Conservation (phyloP, 345 rosid genomes). For the Brassica napus region Da-Ae NC_063444.1:42501-43000, state of each 20-base stretch:
- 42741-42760: conserved; percentile 88
- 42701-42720: not conserved
- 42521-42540: conserved; percentile 86
- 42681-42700: not conserved
- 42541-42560: conserved; percentile 96
- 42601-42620: conserved; percentile 74
- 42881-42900: conserved; percentile 85
- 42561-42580: conserved; percentile 83
- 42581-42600: conserved; percentile 81
- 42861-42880: conserved; percentile 98
- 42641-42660: conserved; percentile 77
- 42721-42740: not conserved
- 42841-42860: conserved; percentile 84
- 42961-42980: conserved; percentile 91
- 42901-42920: conserved; percentile 79
- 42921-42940: conserved; percentile 70
- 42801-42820: conserved; percentile 73
- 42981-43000: conserved; percentile 90
- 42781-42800: conserved; percentile 72
- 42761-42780: conserved; percentile 72
- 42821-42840: conserved; percentile 97
- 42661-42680: conserved; percentile 2
- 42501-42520: conserved; percentile 85
- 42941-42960: conserved; percentile 88
- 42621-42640: conserved; percentile 76